Evolutionary conservation across 2,329 filamentous ascomycete species (phyloP), one percentile per base, ranked within the genome.

Genomic region (Meredithiella fracta): DNA sequence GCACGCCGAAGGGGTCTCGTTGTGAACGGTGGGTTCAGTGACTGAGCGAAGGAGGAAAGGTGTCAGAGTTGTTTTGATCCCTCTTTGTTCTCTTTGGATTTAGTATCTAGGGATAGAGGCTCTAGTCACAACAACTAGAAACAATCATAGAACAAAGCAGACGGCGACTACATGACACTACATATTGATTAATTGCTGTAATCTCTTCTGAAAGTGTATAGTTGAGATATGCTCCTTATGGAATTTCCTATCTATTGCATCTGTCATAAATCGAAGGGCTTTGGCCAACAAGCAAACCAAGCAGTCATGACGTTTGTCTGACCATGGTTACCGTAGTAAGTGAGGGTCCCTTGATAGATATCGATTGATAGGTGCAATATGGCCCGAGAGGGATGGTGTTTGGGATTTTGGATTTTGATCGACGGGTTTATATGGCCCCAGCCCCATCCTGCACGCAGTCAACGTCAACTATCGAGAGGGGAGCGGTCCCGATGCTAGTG

Each of bases 401-500:
- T 53, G 11, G 15, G 51, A 53, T 37, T 20, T 40, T 42, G 31
- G 31, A 53, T 53, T 53, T 53, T 53, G 51, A 53, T 53, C 51
- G 51, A 40, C 17, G 22, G 14, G 22, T 40, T 25, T 25, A 8
- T 23, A 53, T 53, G 14, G 51, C 51, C 51, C 34, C 51, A 53
- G 51, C 51, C 51, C 20, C 51, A 53, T 53, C 51, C 51, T 53
- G 51, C 51, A 49, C 44, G 23, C 44, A 49, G 11, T 8, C 17
- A 49, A 9, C 20, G 20, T 25, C 44, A 49, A 23, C 4, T 22
- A 49, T 20, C 20, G 20, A 26, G 8, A 23, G 15, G 8, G 5
- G 25, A 14, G 11, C 22, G 25, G 22, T 26, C 8, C 23, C 1
- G 44, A 26, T 23, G 20, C 22, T 14, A 23, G 9, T 6, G 22